Percentiles rank a stretch among this genome's conserved stretches.
phyloP scores from a whole-genome alignment of 345 rosid species.

The Citrus mangshanensis region DNA sequence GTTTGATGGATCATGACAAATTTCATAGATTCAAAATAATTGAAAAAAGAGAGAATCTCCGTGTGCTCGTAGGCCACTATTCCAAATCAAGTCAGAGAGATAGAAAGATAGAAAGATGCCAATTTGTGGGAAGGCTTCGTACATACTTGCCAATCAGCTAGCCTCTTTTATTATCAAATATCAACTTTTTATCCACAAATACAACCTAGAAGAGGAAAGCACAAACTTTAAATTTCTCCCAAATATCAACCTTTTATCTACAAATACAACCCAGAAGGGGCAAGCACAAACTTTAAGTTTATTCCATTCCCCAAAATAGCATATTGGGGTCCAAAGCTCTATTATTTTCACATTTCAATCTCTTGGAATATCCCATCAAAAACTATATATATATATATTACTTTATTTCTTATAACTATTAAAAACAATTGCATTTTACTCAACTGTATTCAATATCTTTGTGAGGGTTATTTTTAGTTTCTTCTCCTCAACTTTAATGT shows the following conservation, averaged over 20 bases:
- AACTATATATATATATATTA: no score
- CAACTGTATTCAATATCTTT: no score
- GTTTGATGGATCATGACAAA: not conserved
- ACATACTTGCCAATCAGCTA: not conserved
- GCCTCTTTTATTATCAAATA: not conserved
- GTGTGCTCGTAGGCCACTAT: not conserved
- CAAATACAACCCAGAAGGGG: conserved; percentile 23
- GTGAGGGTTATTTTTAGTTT: no score
- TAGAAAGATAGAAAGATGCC: not conserved
- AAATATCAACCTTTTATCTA: not conserved
- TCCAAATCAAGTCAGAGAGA: not conserved
- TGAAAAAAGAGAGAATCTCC: not conserved
- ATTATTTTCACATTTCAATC: not conserved
- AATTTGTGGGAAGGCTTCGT: not conserved
- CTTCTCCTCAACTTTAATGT: no score
- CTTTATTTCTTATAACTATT: no score
- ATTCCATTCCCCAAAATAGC: conserved; percentile 25
- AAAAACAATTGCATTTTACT: not conserved
- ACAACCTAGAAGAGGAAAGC: conserved; percentile 29
- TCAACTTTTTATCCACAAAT: not conserved
- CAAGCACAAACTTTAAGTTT: conserved; percentile 16
- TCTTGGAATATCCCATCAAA: no score
- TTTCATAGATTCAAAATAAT: not conserved
- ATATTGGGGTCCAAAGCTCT: not conserved
- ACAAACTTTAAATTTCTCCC: conserved; percentile 9